phyloP scores from a whole-genome alignment of 1,139 yeast genomes.

The Geotrichum fermentans region DNA sequence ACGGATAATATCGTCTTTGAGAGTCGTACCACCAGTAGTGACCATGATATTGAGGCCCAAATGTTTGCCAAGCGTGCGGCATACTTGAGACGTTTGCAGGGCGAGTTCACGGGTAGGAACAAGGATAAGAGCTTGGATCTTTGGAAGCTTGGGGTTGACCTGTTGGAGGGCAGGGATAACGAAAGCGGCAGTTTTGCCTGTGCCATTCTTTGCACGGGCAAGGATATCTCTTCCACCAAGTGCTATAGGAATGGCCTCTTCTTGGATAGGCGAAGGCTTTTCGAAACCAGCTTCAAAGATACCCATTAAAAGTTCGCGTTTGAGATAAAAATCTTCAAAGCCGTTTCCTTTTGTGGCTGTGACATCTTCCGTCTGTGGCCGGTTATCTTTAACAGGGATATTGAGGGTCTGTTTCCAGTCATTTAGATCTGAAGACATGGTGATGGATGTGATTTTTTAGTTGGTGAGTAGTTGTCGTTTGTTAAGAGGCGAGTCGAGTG shows the following conservation, averaged over 20 bases:
- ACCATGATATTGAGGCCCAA: slow-evolving; percentile 92
- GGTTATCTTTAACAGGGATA: slow-evolving; percentile 74
- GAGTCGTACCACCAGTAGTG: slow-evolving; percentile 94
- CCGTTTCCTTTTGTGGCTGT: slow-evolving; percentile 83
- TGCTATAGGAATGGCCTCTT: slow-evolving; percentile 96
- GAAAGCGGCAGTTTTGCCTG: slow-evolving; percentile 97
- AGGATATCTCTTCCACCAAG: slow-evolving; percentile 91
- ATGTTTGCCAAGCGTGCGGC: slow-evolving; percentile 91
- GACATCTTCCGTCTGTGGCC: slow-evolving; percentile 97
- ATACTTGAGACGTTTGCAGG: slow-evolving; percentile 92
- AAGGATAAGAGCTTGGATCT: slow-evolving; percentile 82
- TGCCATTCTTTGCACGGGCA: slow-evolving; percentile 97
- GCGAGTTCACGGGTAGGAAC: slow-evolving; percentile 97
- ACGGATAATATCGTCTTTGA: slow-evolving; percentile 91
- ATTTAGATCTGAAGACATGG: not conserved
- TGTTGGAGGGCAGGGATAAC: slow-evolving; percentile 81
- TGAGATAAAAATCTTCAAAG: slow-evolving; percentile 86
- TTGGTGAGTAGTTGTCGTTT: not conserved
- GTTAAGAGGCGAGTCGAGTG: not conserved
- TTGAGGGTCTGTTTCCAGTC: slow-evolving; percentile 71
- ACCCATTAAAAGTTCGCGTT: slow-evolving; percentile 93
- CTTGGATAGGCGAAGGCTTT: slow-evolving; percentile 96
- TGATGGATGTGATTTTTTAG: not conserved
- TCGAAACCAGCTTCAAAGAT: slow-evolving; percentile 98
- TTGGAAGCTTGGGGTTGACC: slow-evolving; percentile 74